These are phyloP conservation scores for Wickerhamiella azymoides DNA, from an alignment of 805 yeast species.

Conservation along the genomic window DNA sequence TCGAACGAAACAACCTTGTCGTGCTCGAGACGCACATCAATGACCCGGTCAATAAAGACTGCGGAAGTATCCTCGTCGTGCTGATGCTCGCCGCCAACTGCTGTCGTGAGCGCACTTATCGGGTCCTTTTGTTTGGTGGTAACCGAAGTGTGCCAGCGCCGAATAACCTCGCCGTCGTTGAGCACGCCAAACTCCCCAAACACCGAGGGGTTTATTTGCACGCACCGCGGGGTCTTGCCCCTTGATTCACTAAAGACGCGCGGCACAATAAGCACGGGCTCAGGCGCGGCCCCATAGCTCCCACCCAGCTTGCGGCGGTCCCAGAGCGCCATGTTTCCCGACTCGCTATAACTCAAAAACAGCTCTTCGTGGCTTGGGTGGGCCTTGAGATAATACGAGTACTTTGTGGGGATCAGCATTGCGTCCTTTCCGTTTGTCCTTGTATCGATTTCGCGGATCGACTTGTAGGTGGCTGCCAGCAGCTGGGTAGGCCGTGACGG, in stretches of 20 bases:
- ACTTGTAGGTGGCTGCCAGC: slow-evolving; percentile 63
- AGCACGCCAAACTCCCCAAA: slow-evolving; percentile 65
- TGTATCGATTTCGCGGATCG: slow-evolving; percentile 58
- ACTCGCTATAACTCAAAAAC: slow-evolving; percentile 68
- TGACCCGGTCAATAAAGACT: slow-evolving; percentile 60
- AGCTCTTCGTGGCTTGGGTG: slow-evolving; percentile 55
- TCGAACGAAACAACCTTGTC: slow-evolving; percentile 80
- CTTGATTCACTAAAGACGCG: slow-evolving; percentile 16
- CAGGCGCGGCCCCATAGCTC: slow-evolving; percentile 10
- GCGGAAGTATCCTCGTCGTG: slow-evolving; percentile 28
- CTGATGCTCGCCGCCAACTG: slow-evolving; percentile 2
- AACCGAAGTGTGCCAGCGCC: slow-evolving; percentile 55
- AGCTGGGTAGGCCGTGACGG: slow-evolving; percentile 40
- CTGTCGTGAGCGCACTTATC: slow-evolving; percentile 11
- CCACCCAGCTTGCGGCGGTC: slow-evolving; percentile 23
- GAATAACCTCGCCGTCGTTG: slow-evolving; percentile 60
- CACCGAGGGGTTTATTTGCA: slow-evolving; percentile 37
- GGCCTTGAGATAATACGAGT: slow-evolving; percentile 50
- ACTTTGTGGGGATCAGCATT: slow-evolving; percentile 62
- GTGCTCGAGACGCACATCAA: slow-evolving; percentile 58
- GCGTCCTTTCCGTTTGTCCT: slow-evolving; percentile 32
- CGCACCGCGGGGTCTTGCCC: slow-evolving; percentile 15
- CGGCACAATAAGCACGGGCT: slow-evolving; percentile 18
- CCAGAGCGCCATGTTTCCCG: slow-evolving; percentile 66
- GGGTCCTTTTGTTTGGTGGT: slow-evolving; percentile 9